Conservation (phyloP, 2,329 filamentous ascomycete genomes). For the Beauveria medogensis region DNA sequence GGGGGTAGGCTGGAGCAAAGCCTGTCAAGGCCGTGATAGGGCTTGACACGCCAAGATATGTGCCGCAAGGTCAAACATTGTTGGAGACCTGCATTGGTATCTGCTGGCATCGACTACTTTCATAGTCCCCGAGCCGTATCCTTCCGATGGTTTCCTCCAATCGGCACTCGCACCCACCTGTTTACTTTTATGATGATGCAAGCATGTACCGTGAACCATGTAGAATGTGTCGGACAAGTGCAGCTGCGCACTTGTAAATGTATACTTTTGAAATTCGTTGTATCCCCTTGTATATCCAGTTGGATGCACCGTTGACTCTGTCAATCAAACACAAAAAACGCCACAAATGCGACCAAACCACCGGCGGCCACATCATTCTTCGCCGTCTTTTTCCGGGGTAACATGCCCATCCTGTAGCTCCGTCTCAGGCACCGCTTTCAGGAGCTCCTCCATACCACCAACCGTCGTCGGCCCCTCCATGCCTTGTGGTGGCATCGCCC, state of each 20-base stretch:
- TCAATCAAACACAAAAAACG: not conserved
- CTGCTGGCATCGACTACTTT: no score
- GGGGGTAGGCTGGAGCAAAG: not conserved
- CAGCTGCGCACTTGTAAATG: not conserved
- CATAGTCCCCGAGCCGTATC: no score
- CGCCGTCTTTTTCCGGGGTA: constrained; percentile 29
- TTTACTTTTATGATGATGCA: no score
- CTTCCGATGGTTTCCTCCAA: no score
- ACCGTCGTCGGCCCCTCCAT: constrained; percentile 63
- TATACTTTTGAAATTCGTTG: not conserved
- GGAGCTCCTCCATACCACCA: constrained; percentile 50
- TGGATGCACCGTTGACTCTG: not conserved
- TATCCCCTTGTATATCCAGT: not conserved
- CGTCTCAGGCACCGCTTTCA: constrained; percentile 37
- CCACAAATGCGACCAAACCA: not conserved
- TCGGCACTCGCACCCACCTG: not conserved
- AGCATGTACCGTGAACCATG: not conserved
- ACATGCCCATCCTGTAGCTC: constrained; percentile 25
- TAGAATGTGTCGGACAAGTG: not conserved
- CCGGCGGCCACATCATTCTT: not conserved
- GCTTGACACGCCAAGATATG: not conserved
- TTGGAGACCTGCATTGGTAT: not conserved
- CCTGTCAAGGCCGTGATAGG: not conserved
- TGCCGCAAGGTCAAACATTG: not conserved
- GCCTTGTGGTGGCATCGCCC: constrained; percentile 76